Evolutionary conservation across 2,329 filamentous ascomycete genomes (phyloP).

Genomic region (Paracoccidioides lutzii): DNA sequence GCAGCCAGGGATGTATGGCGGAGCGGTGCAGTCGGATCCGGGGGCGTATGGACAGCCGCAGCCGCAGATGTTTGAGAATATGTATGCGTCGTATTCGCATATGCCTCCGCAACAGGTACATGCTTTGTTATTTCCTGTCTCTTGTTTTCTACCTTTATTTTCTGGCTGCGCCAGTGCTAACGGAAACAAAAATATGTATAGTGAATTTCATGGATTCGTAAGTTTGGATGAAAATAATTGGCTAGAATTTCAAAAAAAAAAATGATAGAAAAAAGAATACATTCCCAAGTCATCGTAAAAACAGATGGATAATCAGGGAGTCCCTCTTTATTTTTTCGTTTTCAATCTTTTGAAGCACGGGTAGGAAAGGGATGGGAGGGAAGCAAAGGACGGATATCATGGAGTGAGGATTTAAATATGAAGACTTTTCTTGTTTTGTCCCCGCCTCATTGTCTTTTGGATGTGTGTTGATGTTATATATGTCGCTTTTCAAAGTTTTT

Average conservation of each 20-base stretch:
- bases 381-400: background rate
- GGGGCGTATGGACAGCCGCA: constrained; percentile 62
- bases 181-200: too few relatives aligned
- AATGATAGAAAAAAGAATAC: too few relatives aligned
- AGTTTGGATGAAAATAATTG: too few relatives aligned
- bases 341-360: background rate
- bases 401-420: background rate
- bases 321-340: background rate
- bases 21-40: constrained; percentile 61
- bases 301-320: background rate
- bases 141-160: background rate
- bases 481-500: background rate
- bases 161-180: background rate
- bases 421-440: background rate
- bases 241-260: too few relatives aligned
- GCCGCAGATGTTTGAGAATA: constrained; percentile 65
- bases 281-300: background rate
- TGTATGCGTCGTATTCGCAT: constrained; percentile 64
- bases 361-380: background rate
- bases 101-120: constrained; percentile 75
- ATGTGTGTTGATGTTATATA: background rate
- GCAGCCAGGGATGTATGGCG: constrained; percentile 63
- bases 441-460: too few relatives aligned
- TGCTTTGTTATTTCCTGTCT: constrained; percentile 9
- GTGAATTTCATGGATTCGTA: too few relatives aligned